Evolutionary conservation across 371 early-diverging fungal genomes (phyloP).

Genomic region (Mortierella sp.): DNA sequence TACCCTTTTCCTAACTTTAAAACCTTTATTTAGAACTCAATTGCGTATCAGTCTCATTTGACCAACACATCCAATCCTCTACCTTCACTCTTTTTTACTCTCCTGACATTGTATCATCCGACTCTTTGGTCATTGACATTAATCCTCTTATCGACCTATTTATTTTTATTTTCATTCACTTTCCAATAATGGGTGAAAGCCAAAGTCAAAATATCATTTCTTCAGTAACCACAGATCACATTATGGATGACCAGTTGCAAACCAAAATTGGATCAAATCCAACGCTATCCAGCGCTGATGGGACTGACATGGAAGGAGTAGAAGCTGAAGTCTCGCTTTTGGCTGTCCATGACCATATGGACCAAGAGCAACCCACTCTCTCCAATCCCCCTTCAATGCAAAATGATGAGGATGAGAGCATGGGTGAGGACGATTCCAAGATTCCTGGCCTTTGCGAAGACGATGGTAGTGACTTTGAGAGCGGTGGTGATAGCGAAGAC

Average conservation of each 20-base stretch:
- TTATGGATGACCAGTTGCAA: not conserved
- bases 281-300: not conserved
- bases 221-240: not conserved
- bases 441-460: constrained; percentile 18
- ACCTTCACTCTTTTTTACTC: not conserved
- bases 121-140: not conserved
- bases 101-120: not conserved
- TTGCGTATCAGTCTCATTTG: constrained; percentile 1
- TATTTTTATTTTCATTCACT: not conserved
- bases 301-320: constrained; percentile 24
- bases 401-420: constrained; percentile 4
- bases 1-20: not conserved
- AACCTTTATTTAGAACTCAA: constrained; percentile 7
- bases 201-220: not conserved
- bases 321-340: constrained; percentile 18
- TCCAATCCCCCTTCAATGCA: not conserved
- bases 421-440: constrained; percentile 11
- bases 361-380: not conserved
- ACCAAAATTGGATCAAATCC: constrained; percentile 2
- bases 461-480: constrained; percentile 4
- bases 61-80: not conserved
- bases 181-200: not conserved
- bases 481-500: not conserved
- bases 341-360: constrained; percentile 1
- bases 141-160: not conserved